phyloP scores from a whole-genome alignment of 441 rosid genomes.

The Mallotus japonicus region DNA sequence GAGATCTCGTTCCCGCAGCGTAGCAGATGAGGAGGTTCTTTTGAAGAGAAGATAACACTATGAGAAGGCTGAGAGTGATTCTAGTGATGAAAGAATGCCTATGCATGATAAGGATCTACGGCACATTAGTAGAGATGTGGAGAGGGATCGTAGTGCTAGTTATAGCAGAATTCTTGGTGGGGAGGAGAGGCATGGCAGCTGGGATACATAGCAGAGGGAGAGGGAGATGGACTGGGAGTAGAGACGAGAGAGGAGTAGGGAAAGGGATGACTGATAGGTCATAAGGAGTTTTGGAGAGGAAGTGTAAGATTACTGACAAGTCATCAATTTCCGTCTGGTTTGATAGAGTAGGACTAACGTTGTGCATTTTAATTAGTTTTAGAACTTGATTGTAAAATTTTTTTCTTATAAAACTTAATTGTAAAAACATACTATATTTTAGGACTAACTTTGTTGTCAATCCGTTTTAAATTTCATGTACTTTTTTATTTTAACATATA shows the following conservation, averaged over 20 bases:
- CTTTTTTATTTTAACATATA: too few species aligned
- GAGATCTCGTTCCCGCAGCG: too few species aligned
- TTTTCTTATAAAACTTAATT: background rate
- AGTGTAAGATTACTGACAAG: too few species aligned
- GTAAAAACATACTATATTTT: too few species aligned
- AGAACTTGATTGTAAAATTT: too few species aligned
- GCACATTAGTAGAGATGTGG: slow-evolving; percentile 40
- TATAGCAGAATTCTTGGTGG: slow-evolving; percentile 34
- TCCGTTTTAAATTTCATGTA: too few species aligned
- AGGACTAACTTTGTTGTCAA: too few species aligned
- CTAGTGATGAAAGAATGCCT: slow-evolving; percentile 34
- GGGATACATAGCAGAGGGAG: slow-evolving; percentile 43
- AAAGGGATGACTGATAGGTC: slow-evolving; percentile 9
- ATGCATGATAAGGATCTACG: slow-evolving; percentile 29
- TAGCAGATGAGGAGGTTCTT: slow-evolving; percentile 35
- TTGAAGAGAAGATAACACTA: slow-evolving; percentile 29
- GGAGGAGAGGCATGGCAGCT: slow-evolving; percentile 37
- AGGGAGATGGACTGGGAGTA: slow-evolving; percentile 30
- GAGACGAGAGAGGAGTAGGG: slow-evolving; percentile 39
- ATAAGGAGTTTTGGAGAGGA: too few species aligned
- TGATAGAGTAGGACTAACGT: too few species aligned
- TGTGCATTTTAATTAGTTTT: too few species aligned
- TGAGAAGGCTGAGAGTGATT: slow-evolving; percentile 32
- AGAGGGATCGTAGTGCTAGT: slow-evolving; percentile 37
- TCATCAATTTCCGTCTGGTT: too few species aligned